Evolutionary conservation across 202 grass and related monocot species (phyloP), one percentile per base, ranked within the genome.

Genomic region (Carex arenaria): DNA sequence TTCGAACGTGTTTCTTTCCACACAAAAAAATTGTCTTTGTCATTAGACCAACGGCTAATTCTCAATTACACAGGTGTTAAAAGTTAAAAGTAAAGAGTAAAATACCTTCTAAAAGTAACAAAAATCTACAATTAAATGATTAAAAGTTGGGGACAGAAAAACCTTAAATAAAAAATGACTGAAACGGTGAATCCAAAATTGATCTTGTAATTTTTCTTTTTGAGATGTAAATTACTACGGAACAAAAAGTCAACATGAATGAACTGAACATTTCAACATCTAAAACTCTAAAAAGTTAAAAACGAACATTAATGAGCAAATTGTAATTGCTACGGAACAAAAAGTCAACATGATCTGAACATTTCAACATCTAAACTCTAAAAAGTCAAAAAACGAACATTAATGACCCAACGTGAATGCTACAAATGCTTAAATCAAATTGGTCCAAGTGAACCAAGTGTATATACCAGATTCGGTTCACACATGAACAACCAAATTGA

Each of bases 1-100:
- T 38, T 38, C 36, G 5, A 38, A 6, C 5, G 0, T 38, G 36
- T 4, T 0, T 4, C 3, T 4, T 36, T 4, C 3, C 4, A 36
- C 0, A 36, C 4, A 36, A 36, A 36, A 4, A 36, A 0, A 36
- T 38, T 38, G 36, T 38, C 1, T 40, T 40, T 40, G 5, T 40
- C 0, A 7, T 5, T 40, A 40, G 0, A 40, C 0, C 0, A 40
- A 40, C 5, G 0, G 1, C 38, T 40, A 0, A 40, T 40, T 40
- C 5, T 40, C 5, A 0, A 7, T 0, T 7, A 18, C 15, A 18
- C 4, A 19, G 1, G 55, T 59, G 18, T 59, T 19, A 6, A 59
- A 57, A 17, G 10, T 11, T 45, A 45, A 45, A 9, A 9, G 6
- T 43, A 43, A 49, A 10, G 1, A 11, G 45, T 49, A 49, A 49